Evolutionary conservation across 1,284 basidiomycete genomes (phyloP).

Genomic region (Mycena citricolor): DNA sequence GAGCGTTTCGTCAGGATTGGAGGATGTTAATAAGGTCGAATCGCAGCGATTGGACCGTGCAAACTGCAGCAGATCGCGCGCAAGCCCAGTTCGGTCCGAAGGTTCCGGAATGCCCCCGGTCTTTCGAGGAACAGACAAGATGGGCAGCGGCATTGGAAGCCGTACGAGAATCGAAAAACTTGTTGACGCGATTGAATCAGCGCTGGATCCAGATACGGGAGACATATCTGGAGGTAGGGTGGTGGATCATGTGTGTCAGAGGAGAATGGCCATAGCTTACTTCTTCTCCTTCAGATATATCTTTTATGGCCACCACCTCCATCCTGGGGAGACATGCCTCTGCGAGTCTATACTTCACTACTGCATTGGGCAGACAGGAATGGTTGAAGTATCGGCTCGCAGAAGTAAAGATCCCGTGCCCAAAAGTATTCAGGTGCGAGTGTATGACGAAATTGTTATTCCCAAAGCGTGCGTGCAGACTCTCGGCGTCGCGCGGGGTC

Average conservation of each 20-base stretch:
- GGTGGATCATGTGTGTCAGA: conserved; percentile 1
- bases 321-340: conserved; percentile 43
- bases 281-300: conserved; percentile 60
- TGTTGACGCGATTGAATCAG: conserved; percentile 58
- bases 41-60: conserved; percentile 31
- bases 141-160: conserved; percentile 62
- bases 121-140: conserved; percentile 48
- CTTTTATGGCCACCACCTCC: conserved; percentile 60
- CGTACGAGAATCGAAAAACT: conserved; percentile 60
- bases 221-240: conserved; percentile 49
- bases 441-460: conserved; percentile 79
- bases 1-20: conserved; percentile 33
- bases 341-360: conserved; percentile 54
- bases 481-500: conserved; percentile 29
- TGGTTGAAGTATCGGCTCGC: conserved; percentile 78
- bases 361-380: conserved; percentile 71
- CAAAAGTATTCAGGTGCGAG: conserved; percentile 63
- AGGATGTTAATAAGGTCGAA: too few species aligned
- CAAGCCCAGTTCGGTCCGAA: conserved; percentile 37
- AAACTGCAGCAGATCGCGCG: conserved; percentile 38
- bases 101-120: conserved; percentile 38
- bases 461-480: conserved; percentile 58
- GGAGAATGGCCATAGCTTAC: conserved; percentile 38
- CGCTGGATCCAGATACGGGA: conserved; percentile 76
- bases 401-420: conserved; percentile 69